phyloP scores from a whole-genome alignment of 768 basidiomycete genomes.

The Tulasnella calospora region DNA sequence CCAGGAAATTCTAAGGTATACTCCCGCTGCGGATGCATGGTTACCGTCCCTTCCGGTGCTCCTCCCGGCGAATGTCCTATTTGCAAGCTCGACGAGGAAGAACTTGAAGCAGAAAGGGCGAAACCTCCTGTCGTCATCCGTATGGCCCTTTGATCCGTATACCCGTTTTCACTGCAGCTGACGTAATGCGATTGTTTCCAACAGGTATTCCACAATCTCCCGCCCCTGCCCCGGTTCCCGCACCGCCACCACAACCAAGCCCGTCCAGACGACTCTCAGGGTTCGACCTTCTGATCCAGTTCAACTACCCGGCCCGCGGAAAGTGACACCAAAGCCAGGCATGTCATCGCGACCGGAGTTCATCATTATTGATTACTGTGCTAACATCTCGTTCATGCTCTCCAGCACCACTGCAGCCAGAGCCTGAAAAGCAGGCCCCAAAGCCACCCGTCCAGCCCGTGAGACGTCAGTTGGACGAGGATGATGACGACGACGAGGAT shows the following conservation, averaged over 20 bases:
- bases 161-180: background rate
- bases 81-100: background rate
- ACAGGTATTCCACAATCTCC: background rate
- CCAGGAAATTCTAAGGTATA: background rate
- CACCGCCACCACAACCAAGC: background rate
- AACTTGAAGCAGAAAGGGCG: background rate
- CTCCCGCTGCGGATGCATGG: background rate
- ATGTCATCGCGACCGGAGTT: no score
- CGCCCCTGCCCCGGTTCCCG: background rate
- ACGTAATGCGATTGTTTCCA: no score
- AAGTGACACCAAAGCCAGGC: background rate
- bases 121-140: background rate
- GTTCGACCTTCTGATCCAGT: background rate
- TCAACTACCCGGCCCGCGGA: background rate
- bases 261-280: background rate
- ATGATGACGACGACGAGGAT: background rate
- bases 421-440: background rate
- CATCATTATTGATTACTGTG: background rate
- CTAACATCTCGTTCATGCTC: background rate
- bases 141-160: background rate
- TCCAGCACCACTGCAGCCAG: background rate
- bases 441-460: background rate
- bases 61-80: background rate
- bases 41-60: background rate
- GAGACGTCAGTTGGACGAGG: background rate